These are phyloP conservation scores for Craterostigma plantagineum DNA, from an alignment of 257 asterid species.

Conservation along the genomic window DNA sequence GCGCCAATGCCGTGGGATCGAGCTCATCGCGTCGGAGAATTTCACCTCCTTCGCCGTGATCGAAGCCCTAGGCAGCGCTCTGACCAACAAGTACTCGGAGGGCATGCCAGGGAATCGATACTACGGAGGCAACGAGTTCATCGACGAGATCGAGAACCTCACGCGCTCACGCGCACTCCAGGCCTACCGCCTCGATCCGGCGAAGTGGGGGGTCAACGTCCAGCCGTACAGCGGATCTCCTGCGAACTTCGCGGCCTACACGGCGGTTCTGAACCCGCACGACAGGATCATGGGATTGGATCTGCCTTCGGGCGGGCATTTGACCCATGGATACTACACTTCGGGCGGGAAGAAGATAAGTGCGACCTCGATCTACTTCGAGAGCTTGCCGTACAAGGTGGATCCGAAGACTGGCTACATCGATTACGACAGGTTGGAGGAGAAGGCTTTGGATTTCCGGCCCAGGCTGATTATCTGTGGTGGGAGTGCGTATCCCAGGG, in stretches of 20 bases:
- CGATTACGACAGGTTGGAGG: slow-evolving; percentile 64
- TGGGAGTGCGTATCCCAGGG: slow-evolving; percentile 80
- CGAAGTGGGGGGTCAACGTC: slow-evolving; percentile 59
- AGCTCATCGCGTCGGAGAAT: slow-evolving; percentile 67
- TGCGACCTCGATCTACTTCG: slow-evolving; percentile 76
- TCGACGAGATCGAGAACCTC: slow-evolving; percentile 50
- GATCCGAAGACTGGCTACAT: slow-evolving; percentile 64
- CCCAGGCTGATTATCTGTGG: slow-evolving; percentile 82
- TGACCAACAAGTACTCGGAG: slow-evolving; percentile 51
- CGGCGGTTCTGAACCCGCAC: slow-evolving; percentile 64
- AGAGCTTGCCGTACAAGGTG: slow-evolving; percentile 89
- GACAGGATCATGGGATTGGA: slow-evolving; percentile 77
- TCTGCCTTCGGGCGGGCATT: slow-evolving; percentile 74
- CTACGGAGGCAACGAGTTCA: slow-evolving; percentile 48
- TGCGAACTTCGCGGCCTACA: slow-evolving; percentile 66
- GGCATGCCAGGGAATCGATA: slow-evolving; percentile 48
- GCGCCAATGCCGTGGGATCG: slow-evolving; percentile 55
- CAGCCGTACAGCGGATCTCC: slow-evolving; percentile 65
- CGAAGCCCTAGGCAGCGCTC: slow-evolving; percentile 43
- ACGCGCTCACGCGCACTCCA: slow-evolving; percentile 47
- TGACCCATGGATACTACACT: slow-evolving; percentile 68
- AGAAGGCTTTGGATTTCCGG: slow-evolving; percentile 74
- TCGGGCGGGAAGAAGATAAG: slow-evolving; percentile 85
- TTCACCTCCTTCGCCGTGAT: slow-evolving; percentile 69
- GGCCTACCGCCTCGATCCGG: slow-evolving; percentile 43